Base-by-base conservation (phyloP, 805 yeast species). In the Blastobotrys peoriensis region DNA sequence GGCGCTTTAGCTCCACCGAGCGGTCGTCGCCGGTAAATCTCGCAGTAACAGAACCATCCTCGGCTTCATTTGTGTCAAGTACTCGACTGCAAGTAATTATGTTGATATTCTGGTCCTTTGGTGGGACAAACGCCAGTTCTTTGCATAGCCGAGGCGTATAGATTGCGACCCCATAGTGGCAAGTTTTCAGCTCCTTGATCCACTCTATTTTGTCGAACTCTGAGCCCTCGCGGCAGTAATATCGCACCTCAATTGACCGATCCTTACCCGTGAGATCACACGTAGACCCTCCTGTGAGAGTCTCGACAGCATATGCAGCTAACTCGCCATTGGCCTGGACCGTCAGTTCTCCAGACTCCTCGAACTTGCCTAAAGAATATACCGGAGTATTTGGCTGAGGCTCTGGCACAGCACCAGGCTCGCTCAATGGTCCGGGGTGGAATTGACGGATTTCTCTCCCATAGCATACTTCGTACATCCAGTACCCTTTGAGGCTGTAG, bases 201-300 rank as follows among this genome's bases (percentile, higher is more conserved):
- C 71, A 71, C 6, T 64, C 44, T 16, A 65, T 60, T 8, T 57
- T 57, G 38, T 58, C 57, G 3, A 51, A 54, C 20, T 48, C 48
- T 16, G 57, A 54, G 9, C 55, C 53, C 2, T 70, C 69, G 46
- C 73, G 74, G 59, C 91, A 83, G 28, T 68, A 65, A 56, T 76
- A 81, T 40, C 71, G 72, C 3, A 83, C 63, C 45, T 80, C 83
- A 3, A 76, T 65, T 3, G 67, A 56, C 42, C 91, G 69, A 2
- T 74, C 74, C 21, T 63, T 57, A 2, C 69, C 69, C 0, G 85
- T 80, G 38, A 78, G 57, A 53, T 79, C 85, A 61, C 93, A 83
- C 2, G 65, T 43, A 17, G 73, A 73, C 5, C 91, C 93, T 59
- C 64, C 44, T 47, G 63, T 63, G 58, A 80, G 58, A 9, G 61